Base-by-base conservation (phyloP, 192 early-diverging fungal genomes). In the Coemansia furcata region DNA sequence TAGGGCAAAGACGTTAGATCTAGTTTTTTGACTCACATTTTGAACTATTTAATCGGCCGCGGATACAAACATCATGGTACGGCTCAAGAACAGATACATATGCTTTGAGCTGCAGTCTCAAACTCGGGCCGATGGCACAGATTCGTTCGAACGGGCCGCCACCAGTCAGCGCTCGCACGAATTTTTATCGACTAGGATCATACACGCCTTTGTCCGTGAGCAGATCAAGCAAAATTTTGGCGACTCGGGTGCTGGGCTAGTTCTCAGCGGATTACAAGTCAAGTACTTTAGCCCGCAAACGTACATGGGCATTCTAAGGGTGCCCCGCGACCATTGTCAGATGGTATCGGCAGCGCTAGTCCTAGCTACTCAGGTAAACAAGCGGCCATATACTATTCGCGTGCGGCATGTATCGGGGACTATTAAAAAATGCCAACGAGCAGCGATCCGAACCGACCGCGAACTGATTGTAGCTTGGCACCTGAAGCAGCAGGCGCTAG, bases 11-110 rank as follows among this genome's bases (percentile, higher is more conserved):
- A 14, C 2, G 9, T 40, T 10, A 14, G 9, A 10, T 40, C 14
- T 10, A 21, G 7, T 21, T 21, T 49, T 49, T n/a, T 15, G 40
- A 7, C 5, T 21, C n/a, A 10, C 44, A 49, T 49, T n/a, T 9
- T 47, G 14, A 17, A 23, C 54, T 35, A 7, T n/a, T 39, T 39
- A 2, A 9, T 36, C 0, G 26, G 4, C 47, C 32, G 9, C 33
- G 26, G 23, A 15, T 23, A 37, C 19, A 12, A 15, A 7, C 14
- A 33, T 7, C n/a, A 81, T 81, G 78, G 78, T 81, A 42, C 72
- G 78, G 63, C 68, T 81, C 36, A 81, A 81, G 60, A 72, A 81
- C 40, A 68, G 78, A 54, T 81, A 81, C 40, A 68, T 81, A 33
- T 81, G 78, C 55, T 73, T 81, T 73, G 78, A 81, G 58, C 10